A percentile compares a stretch with the other conserved stretches of the same genome.
Conservation (phyloP, 2,329 filamentous ascomycete genomes). For the Sclerotinia minor region DNA sequence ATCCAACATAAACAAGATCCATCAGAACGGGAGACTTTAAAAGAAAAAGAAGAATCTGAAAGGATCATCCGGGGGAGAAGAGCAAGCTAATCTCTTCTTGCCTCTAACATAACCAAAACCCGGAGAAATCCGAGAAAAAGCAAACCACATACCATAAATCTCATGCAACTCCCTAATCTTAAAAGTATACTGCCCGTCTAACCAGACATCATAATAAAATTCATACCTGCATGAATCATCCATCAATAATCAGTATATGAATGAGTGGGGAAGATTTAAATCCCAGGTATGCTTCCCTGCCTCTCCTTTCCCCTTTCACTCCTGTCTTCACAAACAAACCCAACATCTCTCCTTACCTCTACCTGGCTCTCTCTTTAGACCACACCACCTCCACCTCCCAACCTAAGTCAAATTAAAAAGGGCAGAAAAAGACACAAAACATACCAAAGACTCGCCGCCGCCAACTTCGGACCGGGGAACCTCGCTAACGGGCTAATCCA, state of each 20-base stretch:
- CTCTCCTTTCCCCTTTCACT: rapidly evolving
- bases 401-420: too few relatives aligned
- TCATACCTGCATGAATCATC: not conserved
- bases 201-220: constrained; percentile 22
- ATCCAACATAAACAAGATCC: not conserved
- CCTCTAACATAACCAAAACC: not conserved
- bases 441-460: constrained; percentile 19
- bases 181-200: constrained; percentile 3
- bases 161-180: constrained; percentile 21
- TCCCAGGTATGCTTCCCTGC: too few relatives aligned
- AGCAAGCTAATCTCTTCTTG: not conserved
- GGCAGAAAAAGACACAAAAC: not conserved
- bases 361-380: too few relatives aligned
- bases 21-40: not conserved
- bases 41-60: too few relatives aligned
- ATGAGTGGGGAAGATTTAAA: not conserved
- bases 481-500: constrained; percentile 11
- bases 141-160: constrained; percentile 2
- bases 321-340: not conserved
- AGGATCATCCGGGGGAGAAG: not conserved
- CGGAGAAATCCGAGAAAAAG: not conserved
- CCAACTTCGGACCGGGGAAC: constrained; percentile 22
- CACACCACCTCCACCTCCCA: not conserved
- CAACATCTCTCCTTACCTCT: too few relatives aligned
- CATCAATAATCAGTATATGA: not conserved